Evolutionary conservation across 1,284 basidiomycete genomes (phyloP), one percentile per base, ranked within the genome.

Genomic region (Lentinus polychrous): DNA sequence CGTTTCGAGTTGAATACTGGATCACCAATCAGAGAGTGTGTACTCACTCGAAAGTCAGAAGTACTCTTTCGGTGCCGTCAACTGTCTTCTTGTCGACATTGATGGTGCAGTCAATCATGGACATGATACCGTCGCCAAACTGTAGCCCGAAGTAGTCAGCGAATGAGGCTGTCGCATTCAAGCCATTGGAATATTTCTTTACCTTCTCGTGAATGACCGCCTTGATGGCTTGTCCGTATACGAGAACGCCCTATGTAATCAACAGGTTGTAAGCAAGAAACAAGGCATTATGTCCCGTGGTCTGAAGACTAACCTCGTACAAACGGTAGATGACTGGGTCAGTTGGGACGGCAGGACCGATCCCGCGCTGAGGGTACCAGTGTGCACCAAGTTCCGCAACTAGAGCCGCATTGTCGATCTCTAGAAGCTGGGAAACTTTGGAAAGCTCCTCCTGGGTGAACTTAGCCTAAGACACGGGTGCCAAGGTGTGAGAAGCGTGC

Each of bases 121-220:
- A 88, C 88, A 92, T 91, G 57, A 93, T 93, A 3, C 91, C 89
- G 61, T 93, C 91, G 3, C 91, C 91, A 55, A 92, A 93, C 86
- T 89, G 45, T 17, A 15, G 24, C 54, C 46, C 39, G 34, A 32
- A 36, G 34, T 10, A 35, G 8, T 22, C 31, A 12, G 12, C 34
- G 22, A 20, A 40, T 15, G 20, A 32, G 35, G 37, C 12, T 18
- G 11, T 6, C 33, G 15, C 18, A 36, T 38, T 33, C 24, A 20
- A 14, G 15, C 10, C 17, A 37, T 10, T n/a, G n/a, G 18, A 33
- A 12, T 38, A 24, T 12, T 14, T 27, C 47, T 63, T 31, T 40
- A 84, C 83, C 78, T 93, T 92, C 68, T 93, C 90, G 55, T 91
- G 84, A 43, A 93, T 86, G 55, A 92, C 64, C n/a, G 88, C 83